A percentile compares a stretch with the other conserved stretches of the same genome.
Conservation (phyloP, 1,139 yeast genomes). For the Torulaspora globosa region DNA sequence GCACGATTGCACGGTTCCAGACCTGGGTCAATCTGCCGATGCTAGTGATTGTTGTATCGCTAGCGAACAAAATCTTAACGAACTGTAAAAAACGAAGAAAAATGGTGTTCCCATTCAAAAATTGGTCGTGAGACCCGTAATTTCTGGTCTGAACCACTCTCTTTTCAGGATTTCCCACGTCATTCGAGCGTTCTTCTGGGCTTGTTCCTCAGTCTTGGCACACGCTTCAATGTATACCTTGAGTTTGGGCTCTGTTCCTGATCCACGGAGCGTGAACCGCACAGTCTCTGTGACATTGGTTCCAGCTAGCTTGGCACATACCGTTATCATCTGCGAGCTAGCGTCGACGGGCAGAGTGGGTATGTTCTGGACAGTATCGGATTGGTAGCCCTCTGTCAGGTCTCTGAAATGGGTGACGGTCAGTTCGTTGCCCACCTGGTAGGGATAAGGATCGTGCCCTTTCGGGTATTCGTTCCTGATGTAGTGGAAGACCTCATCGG, state of each 20-base stretch:
- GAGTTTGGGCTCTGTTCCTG: slow-evolving; percentile 95
- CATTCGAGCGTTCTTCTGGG: slow-evolving; percentile 49
- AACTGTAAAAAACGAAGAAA: not conserved
- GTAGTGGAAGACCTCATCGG: slow-evolving; percentile 50
- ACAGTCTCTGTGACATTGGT: slow-evolving; percentile 39
- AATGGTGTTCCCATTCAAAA: not conserved
- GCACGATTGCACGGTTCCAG: not conserved
- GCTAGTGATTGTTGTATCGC: not conserved
- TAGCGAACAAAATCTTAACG: not conserved
- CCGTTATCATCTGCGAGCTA: slow-evolving; percentile 83
- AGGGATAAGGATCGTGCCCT: slow-evolving; percentile 31
- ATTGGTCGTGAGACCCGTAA: slow-evolving; percentile 30
- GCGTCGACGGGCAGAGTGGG: slow-evolving; percentile 72
- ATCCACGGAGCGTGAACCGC: slow-evolving; percentile 83
- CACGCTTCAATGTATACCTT: slow-evolving; percentile 86
- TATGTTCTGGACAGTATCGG: slow-evolving; percentile 51
- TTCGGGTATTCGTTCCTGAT: slow-evolving; percentile 39
- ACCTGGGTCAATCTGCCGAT: not conserved
- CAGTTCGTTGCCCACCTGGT: slow-evolving; percentile 41
- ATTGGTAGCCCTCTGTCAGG: slow-evolving; percentile 76
- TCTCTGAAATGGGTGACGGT: slow-evolving; percentile 70
- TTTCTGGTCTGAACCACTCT: slow-evolving; percentile 60
- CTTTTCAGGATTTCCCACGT: slow-evolving; percentile 63
- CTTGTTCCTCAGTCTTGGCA: slow-evolving; percentile 44
- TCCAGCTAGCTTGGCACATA: slow-evolving; percentile 31